phyloP scores from a whole-genome alignment of 345 rosid species.

The Rhizophora apiculata region DNA sequence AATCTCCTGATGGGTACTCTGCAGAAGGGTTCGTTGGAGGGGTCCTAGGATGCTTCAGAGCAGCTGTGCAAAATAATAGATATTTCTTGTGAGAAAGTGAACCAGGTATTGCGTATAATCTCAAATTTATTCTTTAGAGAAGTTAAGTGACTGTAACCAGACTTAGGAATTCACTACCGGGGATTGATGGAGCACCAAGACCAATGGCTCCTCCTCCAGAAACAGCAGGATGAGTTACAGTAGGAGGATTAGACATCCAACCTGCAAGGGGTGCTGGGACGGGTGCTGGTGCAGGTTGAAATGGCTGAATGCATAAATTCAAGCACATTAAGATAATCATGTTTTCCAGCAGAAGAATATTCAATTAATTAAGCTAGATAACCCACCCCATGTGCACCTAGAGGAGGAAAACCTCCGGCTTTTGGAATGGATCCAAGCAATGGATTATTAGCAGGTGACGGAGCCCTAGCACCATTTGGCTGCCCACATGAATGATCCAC shows the following conservation, averaged over 20 bases:
- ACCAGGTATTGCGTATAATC: neutral
- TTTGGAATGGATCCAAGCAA: conserved; percentile 20
- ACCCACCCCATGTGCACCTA: conserved; percentile 6
- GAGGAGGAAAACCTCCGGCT: neutral
- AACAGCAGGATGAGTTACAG: conserved; percentile 20
- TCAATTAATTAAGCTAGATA: neutral
- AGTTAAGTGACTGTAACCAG: neutral
- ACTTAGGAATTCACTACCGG: conserved; percentile 14
- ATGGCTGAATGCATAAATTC: conserved; percentile 25
- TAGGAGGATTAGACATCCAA: conserved; percentile 21
- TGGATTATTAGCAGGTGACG: conserved; percentile 12
- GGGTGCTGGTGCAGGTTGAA: conserved; percentile 23
- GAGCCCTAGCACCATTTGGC: conserved; percentile 7
- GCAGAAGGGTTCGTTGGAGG: neutral
- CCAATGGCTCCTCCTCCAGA: conserved; percentile 11
- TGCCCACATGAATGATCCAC: conserved; percentile 41
- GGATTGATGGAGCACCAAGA: conserved; percentile 11
- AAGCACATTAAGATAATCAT: conserved; percentile 1
- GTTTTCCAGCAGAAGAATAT: neutral
- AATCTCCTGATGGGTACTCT: neutral
- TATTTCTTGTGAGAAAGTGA: neutral
- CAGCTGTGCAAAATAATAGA: neutral
- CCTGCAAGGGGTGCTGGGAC: conserved; percentile 15
- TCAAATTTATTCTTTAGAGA: neutral
- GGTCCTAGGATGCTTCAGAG: conserved; percentile 3